phyloP scores from a whole-genome alignment of 176 grass and related monocot species.

The Carex littledalei region DNA sequence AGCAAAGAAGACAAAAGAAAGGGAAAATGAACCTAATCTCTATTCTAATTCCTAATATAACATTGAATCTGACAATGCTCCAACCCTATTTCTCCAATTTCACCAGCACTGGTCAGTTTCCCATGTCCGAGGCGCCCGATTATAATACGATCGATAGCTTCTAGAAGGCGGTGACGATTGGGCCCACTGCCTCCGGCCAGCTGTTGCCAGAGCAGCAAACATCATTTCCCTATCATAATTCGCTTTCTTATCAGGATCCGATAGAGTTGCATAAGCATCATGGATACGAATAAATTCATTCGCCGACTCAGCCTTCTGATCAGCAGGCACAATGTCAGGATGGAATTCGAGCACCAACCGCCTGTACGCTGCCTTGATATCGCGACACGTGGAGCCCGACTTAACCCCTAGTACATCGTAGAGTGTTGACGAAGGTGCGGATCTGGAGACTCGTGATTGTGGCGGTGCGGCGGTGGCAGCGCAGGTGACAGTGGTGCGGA shows the following conservation, averaged over 20 bases:
- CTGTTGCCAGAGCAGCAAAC: background rate
- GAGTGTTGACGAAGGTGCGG: constrained; percentile 25
- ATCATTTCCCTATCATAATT: constrained; percentile 45
- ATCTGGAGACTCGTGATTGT: background rate
- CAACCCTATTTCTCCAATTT: background rate
- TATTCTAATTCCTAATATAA: background rate
- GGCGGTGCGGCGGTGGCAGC: background rate
- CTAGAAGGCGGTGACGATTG: background rate
- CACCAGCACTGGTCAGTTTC: constrained; percentile 84
- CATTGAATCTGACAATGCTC: background rate
- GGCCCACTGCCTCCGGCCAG: background rate
- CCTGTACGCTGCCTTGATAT: constrained; percentile 71
- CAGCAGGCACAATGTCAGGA: constrained; percentile 35
- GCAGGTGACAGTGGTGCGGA: background rate
- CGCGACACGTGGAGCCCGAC: constrained; percentile 29
- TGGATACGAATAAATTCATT: constrained; percentile 66
- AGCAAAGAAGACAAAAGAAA: background rate
- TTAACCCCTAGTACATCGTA: constrained; percentile 65
- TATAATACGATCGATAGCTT: background rate
- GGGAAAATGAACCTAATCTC: background rate
- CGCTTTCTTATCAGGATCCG: constrained; percentile 50
- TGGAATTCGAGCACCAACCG: constrained; percentile 63
- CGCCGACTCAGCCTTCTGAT: constrained; percentile 1
- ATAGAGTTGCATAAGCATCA: constrained; percentile 63
- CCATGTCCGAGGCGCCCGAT: constrained; percentile 35